Evolutionary conservation across 2,329 filamentous ascomycete species (phyloP).

Genomic region (Hirsutella minnesotensis): DNA sequence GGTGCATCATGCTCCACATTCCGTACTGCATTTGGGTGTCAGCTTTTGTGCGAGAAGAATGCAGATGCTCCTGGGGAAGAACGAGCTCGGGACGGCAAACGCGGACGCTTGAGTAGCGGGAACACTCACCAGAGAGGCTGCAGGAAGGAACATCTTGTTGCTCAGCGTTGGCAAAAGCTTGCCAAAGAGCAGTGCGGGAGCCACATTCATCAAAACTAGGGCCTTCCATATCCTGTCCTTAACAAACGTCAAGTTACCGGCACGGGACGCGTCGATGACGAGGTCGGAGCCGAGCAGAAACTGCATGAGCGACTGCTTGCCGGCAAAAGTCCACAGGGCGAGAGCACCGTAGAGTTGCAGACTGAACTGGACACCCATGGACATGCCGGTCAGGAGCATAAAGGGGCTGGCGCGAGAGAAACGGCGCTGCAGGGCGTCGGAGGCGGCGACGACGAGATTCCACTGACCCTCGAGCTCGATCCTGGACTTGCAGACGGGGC

Average conservation of each 20-base stretch:
- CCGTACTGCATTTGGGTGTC: conserved; percentile 28
- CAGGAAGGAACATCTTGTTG: conserved; percentile 28
- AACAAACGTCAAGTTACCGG: conserved; percentile 12
- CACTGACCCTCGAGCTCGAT: conserved; percentile 67
- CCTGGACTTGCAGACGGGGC: conserved; percentile 78
- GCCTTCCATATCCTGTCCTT: conserved; percentile 20
- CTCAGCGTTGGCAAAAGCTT: conserved; percentile 31
- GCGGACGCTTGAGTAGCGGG: background rate
- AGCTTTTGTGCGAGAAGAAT: background rate
- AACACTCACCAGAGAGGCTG: conserved; percentile 27
- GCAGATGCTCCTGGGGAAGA: background rate
- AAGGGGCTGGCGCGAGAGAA: conserved; percentile 46
- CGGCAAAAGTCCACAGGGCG: conserved; percentile 40
- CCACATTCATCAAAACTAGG: conserved; percentile 30
- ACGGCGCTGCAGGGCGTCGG: conserved; percentile 44
- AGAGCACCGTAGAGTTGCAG: conserved; percentile 41
- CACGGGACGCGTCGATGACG: conserved; percentile 13
- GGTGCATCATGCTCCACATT: conserved; percentile 30
- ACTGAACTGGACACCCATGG: conserved; percentile 35
- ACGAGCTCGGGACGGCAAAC: background rate
- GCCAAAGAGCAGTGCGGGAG: conserved; percentile 31
- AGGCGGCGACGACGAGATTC: conserved; percentile 58
- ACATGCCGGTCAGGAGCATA: conserved; percentile 50
- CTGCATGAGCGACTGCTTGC: conserved; percentile 28
- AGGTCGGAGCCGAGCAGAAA: conserved; percentile 28